These are phyloP conservation scores for Starmera dryadoides DNA, from an alignment of 805 yeast genomes.

Conservation along the genomic window DNA sequence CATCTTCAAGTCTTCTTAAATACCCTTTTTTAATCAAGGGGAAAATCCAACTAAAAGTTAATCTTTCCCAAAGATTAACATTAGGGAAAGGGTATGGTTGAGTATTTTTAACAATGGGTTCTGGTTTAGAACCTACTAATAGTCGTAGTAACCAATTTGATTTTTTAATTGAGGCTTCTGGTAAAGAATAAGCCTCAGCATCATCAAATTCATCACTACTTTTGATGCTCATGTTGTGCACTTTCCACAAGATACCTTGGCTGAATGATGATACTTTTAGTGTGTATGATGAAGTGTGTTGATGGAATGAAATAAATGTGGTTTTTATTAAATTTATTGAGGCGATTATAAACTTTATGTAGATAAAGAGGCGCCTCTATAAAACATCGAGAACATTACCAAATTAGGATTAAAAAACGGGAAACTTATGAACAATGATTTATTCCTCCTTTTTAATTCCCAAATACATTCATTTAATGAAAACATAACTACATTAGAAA, in stretches of 20 bases:
- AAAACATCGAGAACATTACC: no score
- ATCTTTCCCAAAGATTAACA: constrained; percentile 11
- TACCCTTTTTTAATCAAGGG: constrained; percentile 39
- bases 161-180: constrained; percentile 6
- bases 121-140: constrained; percentile 10
- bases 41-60: constrained; percentile 16
- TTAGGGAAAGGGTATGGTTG: constrained; percentile 12
- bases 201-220: background rate
- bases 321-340: no score
- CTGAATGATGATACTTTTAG: no score
- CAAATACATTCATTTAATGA: no score
- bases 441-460: no score
- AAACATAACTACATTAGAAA: no score
- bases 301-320: no score
- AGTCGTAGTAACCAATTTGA: constrained; percentile 8
- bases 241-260: background rate
- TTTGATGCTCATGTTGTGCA: background rate
- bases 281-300: no score
- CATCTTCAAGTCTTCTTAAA: constrained; percentile 49
- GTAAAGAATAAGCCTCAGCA: constrained; percentile 1
- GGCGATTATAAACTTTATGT: no score
- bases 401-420: no score
- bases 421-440: no score
- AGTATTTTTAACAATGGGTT: constrained; percentile 12
- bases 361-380: no score